Evolutionary conservation across 768 basidiomycete species (phyloP), one percentile per base, ranked within the genome.

Genomic region (Suillus clintonianus): DNA sequence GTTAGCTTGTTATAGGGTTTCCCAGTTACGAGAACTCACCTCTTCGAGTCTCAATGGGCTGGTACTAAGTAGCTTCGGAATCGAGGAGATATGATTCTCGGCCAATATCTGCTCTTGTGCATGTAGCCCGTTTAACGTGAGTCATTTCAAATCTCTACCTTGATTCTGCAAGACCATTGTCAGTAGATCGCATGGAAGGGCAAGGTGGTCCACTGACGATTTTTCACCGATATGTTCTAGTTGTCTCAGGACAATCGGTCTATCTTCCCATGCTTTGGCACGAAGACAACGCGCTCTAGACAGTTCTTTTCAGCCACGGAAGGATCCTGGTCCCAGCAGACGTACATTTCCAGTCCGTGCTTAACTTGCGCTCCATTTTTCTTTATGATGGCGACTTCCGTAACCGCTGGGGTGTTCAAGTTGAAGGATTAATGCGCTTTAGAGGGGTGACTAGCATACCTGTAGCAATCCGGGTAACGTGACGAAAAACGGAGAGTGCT

Each of bases 191-290:
- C 59, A 17, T 34, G 55, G 10, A 13, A 15, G 17, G n/a, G 43
- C 41, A 41, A 19, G 36, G 27, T 27, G 58, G 39, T 30, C 39
- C 15, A 76, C 90, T 72, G 62, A 94, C 92, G 92, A 93, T 85
- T 94, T 94, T 71, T 95, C 93, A 37, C 96, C 97, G 47, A 99
- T 89, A n/a, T 89, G 86, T 39, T 92, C 88, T 57, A 99, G 83
- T 73, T 99, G 97, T 15, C 91, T 84, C 60, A 99, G 83, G 8
- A 97, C 90, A 15, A 89, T 79, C 5, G 94, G 88, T 22, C 92
- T 80, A 69, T 95, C 90, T 69, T 98, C 96, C 97, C 97, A 99
- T 48, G 94, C 89, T 69, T 90, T 94, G 5, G 92, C 93, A 59
- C 81, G 84, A 42, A 98, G 71, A 67, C 89, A 91, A 13, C 96